phyloP scores from a whole-genome alignment of 768 basidiomycete genomes.

The Omphalotus guepiniiformis region DNA sequence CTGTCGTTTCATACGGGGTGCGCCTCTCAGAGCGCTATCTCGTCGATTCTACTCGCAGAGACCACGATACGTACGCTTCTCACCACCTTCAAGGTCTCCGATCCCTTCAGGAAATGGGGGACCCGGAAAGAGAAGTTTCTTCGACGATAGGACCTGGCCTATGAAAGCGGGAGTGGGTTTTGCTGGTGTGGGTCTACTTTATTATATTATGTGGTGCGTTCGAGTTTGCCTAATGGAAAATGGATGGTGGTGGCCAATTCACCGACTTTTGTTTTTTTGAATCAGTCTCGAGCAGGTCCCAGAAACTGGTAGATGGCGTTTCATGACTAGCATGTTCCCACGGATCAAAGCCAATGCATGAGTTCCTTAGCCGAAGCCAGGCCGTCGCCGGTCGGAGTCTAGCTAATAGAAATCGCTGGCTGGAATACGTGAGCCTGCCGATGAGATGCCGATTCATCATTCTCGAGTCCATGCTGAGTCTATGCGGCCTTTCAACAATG shows the following conservation, averaged over 20 bases:
- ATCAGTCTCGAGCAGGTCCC: constrained; percentile 77
- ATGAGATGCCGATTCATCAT: background rate
- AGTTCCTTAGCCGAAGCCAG: background rate
- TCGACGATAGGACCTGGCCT: constrained; percentile 1
- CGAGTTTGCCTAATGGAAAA: too few relatives aligned
- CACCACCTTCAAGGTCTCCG: background rate
- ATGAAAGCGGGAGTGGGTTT: constrained; percentile 3
- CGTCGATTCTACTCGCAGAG: too few relatives aligned
- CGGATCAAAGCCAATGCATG: background rate
- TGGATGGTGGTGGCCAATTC: too few relatives aligned
- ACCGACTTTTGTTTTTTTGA: background rate
- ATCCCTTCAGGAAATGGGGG: background rate
- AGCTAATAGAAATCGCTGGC: background rate
- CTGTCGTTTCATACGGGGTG: too few relatives aligned
- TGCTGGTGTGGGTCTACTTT: constrained; percentile 5
- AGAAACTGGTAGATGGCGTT: constrained; percentile 84
- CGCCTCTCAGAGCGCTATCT: too few relatives aligned
- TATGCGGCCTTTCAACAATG: background rate
- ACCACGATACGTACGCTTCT: constrained; percentile 6
- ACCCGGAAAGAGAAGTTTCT: background rate
- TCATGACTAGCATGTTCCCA: constrained; percentile 84
- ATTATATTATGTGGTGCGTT: constrained; percentile 7
- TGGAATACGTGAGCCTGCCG: too few relatives aligned
- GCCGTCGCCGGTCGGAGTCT: too few relatives aligned
- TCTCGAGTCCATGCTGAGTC: background rate